phyloP scores from a whole-genome alignment of 306 rosid species.

The Malus asiatica region DNA sequence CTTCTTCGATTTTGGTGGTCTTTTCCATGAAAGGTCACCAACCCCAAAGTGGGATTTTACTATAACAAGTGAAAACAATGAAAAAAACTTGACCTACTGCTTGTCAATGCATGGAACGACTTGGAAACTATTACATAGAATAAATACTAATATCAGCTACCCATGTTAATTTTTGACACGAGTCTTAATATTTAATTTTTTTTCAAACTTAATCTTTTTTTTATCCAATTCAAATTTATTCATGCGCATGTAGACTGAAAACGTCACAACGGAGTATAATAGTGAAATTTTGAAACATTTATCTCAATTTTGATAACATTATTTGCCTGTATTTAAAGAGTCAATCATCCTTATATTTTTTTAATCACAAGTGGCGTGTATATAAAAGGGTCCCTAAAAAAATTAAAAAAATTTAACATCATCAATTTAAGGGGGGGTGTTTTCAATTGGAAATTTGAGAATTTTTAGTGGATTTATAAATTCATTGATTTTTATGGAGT shows the following conservation, averaged over 20 bases:
- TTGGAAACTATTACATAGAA: not conserved
- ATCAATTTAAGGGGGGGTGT: not conserved
- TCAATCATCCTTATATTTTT: not conserved
- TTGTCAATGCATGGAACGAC: not conserved
- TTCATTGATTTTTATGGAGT: no score
- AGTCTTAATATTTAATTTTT: no score
- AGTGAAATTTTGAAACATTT: not conserved
- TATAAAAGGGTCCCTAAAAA: not conserved
- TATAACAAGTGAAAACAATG: not conserved
- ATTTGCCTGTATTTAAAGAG: not conserved
- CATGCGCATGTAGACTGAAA: not conserved
- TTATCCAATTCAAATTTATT: not conserved
- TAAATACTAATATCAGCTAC: not conserved
- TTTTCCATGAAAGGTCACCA: conserved; percentile 14
- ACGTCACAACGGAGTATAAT: not conserved
- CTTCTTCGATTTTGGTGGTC: not conserved
- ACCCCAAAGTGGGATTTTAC: conserved; percentile 30
- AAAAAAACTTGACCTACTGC: not conserved
- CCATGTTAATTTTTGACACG: not conserved
- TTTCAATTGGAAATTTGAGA: no score
- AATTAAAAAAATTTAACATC: not conserved
- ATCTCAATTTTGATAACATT: not conserved
- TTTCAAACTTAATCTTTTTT: no score
- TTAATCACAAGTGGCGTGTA: not conserved
- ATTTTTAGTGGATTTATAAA: not conserved